Base-by-base conservation (phyloP, 1,284 basidiomycete species). In the Pholiota adiposa region DNA sequence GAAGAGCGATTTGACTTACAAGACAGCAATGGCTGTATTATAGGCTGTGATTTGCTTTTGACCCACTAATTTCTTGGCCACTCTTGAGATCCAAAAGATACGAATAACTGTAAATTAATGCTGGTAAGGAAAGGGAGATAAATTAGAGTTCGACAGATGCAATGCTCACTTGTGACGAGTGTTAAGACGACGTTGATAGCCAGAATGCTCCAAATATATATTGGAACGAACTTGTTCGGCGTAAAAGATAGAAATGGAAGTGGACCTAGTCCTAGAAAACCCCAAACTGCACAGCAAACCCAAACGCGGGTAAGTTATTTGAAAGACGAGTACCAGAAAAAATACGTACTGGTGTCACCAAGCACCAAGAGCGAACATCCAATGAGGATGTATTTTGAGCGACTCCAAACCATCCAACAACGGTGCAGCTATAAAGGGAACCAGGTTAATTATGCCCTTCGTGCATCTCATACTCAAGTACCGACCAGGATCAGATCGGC, bases 321-420 rank as follows among this genome's bases (percentile, higher is more conserved):
- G n/a, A n/a, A n/a, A n/a, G n/a, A n/a, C n/a, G n/a, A n/a, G n/a
- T n/a, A n/a, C n/a, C n/a, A n/a, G n/a, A n/a, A n/a, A n/a, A n/a
- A n/a, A n/a, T n/a, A 54, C 38, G 60, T 19, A 72, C 71, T 60
- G 23, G 71, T 67, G 46, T 70, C 68, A 14, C 57, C 66, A 5
- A 69, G 16, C 4, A 72, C 62, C 11, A 69, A 48, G 12, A 66
- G 19, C 3, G 58, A 59, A 19, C 68, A 63, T 11, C 62, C 54
- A 5, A 67, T 34, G 25, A 69, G 33, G 16, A 69, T 51, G 23
- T 61, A 62, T 49, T 61, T 66, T 4, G 61, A 64, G n/a, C 55
- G 54, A 21, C 63, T 62, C 70, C 71, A 72, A 2, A 71, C 60
- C 56, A 70, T 67, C 43, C 67, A 71, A 49, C 69, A 72, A 25